These are phyloP conservation scores for Aureobasidium lini DNA, from an alignment of 2,329 filamentous ascomycete genomes.

Conservation along the genomic window DNA sequence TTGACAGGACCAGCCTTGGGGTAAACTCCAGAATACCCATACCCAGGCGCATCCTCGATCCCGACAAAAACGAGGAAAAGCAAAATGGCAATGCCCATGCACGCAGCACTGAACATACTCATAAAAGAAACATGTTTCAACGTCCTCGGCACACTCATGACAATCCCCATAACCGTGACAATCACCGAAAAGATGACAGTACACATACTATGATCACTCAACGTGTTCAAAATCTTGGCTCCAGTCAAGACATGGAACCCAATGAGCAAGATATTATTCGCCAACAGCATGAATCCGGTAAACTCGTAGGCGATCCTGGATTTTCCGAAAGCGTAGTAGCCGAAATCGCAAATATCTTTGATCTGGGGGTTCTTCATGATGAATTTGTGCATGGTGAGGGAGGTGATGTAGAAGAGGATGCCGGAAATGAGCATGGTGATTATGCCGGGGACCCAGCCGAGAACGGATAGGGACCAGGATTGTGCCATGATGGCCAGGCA, in stretches of 20 bases:
- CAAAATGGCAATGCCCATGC: constrained; percentile 43
- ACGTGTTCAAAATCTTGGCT: constrained; percentile 43
- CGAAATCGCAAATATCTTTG: constrained; percentile 44
- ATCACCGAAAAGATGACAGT: constrained; percentile 45
- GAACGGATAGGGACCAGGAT: constrained; percentile 43
- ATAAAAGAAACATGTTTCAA: constrained; percentile 44
- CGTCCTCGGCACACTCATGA: constrained; percentile 40
- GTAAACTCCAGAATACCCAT: constrained; percentile 41
- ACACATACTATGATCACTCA: constrained; percentile 42
- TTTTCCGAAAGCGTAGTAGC: constrained; percentile 41
- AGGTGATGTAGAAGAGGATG: constrained; percentile 43
- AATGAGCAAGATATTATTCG: constrained; percentile 46
- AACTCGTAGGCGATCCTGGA: constrained; percentile 39
- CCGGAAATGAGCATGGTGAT: constrained; percentile 41
- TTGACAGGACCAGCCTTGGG: constrained; percentile 36
- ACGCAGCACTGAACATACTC: constrained; percentile 43
- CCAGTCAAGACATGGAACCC: constrained; percentile 45
- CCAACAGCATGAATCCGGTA: constrained; percentile 41
- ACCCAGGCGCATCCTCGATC: constrained; percentile 37
- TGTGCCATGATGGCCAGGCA: constrained; percentile 47
- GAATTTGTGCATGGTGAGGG: constrained; percentile 45
- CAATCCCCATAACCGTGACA: constrained; percentile 38
- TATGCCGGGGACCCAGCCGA: constrained; percentile 41
- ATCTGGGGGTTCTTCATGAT: constrained; percentile 48
- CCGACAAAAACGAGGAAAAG: constrained; percentile 44